These are phyloP conservation scores for Aeschynomene evenia DNA, from an alignment of 306 rosid species.

Conservation along the genomic window DNA sequence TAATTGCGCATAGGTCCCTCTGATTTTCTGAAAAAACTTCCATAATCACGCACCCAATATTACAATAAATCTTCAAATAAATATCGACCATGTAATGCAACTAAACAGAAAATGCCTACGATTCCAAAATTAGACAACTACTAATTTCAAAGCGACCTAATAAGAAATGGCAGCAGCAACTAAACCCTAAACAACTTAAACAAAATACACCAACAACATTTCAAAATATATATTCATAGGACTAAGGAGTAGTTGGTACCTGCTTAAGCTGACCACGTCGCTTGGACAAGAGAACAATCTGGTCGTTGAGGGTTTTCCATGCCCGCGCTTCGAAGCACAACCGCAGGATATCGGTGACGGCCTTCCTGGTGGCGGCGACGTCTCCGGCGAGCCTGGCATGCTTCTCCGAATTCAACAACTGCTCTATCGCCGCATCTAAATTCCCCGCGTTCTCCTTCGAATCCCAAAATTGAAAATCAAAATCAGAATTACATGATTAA, in stretches of 20 bases:
- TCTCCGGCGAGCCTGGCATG: constrained; percentile 78
- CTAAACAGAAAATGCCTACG: too few species aligned
- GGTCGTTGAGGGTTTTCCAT: constrained; percentile 83
- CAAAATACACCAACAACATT: not conserved
- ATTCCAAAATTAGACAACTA: not conserved
- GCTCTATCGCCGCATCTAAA: constrained; percentile 62
- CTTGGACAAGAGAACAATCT: constrained; percentile 77
- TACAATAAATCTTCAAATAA: too few species aligned
- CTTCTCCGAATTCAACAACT: constrained; percentile 72
- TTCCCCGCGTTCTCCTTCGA: constrained; percentile 57
- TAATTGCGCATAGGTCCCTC: not conserved
- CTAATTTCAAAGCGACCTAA: not conserved
- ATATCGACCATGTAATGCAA: not conserved
- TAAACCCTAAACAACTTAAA: not conserved
- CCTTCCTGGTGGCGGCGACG: constrained; percentile 77
- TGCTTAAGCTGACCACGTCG: constrained; percentile 96
- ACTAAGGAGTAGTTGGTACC: constrained; percentile 36
- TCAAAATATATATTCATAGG: not conserved
- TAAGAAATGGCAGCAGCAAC: not conserved
- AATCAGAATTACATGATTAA: not conserved
- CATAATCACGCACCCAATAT: not conserved
- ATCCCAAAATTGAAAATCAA: not conserved
- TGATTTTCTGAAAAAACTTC: not conserved
- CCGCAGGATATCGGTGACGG: constrained; percentile 66
- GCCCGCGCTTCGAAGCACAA: constrained; percentile 80